A percentile compares a stretch with the other conserved stretches of the same genome.
phyloP scores from a whole-genome alignment of 495 filamentous ascomycete genomes.

The Ramalina intermedia region DNA sequence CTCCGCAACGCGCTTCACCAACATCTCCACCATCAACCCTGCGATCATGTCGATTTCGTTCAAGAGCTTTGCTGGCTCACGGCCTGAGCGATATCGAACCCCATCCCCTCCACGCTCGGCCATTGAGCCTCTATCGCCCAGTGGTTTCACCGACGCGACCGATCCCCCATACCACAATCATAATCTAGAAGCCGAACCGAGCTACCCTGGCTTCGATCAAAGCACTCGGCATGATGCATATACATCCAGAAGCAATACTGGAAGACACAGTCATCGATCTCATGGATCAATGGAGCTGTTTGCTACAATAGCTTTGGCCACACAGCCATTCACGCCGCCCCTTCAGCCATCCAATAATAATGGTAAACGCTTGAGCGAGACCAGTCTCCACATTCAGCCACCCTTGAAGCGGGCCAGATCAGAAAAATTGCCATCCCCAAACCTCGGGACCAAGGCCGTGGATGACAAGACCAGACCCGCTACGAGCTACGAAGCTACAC shows the following conservation, averaged over 20 bases:
- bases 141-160: slow-evolving; percentile 3
- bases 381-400: slow-evolving; percentile 14
- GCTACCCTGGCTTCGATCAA: neutral
- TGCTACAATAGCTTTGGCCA: slow-evolving; percentile 40
- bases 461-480: slow-evolving; percentile 22
- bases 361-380: neutral
- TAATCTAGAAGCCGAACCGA: neutral
- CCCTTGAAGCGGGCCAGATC: slow-evolving; percentile 48
- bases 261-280: neutral
- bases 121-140: slow-evolving; percentile 37
- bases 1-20: slow-evolving; percentile 5
- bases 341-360: neutral
- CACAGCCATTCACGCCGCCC: slow-evolving; percentile 21
- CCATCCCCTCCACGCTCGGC: slow-evolving; percentile 40
- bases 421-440: slow-evolving; percentile 38
- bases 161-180: neutral
- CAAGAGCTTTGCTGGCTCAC: slow-evolving; percentile 24
- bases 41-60: slow-evolving; percentile 25
- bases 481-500: slow-evolving; percentile 34
- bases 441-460: slow-evolving; percentile 16
- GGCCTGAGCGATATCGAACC: slow-evolving; percentile 37
- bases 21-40: neutral
- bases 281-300: slow-evolving; percentile 34
- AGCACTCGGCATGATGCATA: neutral
- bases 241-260: neutral